A percentile compares a stretch with the other conserved stretches of the same genome.
These are phyloP conservation scores for Cydonia oblonga DNA, from an alignment of 331 rosid genomes.

Conservation along the genomic window DNA sequence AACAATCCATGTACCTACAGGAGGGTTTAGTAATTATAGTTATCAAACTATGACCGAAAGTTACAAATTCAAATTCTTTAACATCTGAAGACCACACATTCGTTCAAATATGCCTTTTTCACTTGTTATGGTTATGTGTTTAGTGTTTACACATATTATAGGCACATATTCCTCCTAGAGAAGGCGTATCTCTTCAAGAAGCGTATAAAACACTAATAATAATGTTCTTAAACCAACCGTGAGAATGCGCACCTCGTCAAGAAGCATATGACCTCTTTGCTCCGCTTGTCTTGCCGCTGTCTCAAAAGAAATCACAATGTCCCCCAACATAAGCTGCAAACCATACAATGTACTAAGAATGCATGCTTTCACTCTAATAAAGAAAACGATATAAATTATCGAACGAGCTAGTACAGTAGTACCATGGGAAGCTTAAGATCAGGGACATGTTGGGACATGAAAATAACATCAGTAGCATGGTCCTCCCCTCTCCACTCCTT, in stretches of 20 bases:
- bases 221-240: conserved; percentile 30
- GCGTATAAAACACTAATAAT: not conserved
- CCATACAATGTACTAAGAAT: not conserved
- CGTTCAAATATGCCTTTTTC: not conserved
- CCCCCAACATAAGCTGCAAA: conserved; percentile 82
- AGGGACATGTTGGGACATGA: conserved; percentile 70
- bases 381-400: not conserved
- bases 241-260: conserved; percentile 83
- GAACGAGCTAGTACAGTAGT: conserved; percentile 23
- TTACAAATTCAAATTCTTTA: not conserved
- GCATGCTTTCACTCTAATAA: no score
- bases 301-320: conserved; percentile 78
- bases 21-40: conserved; percentile 5
- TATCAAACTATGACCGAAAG: not conserved
- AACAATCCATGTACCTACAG: conserved; percentile 79
- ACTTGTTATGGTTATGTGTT: no score
- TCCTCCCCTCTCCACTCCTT: conserved; percentile 95
- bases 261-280: conserved; percentile 75
- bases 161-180: no score
- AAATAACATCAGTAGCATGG: conserved; percentile 74
- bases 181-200: not conserved
- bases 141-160: no score
- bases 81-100: not conserved
- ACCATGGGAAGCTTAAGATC: conserved; percentile 69
- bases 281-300: conserved; percentile 87